Base-by-base conservation (phyloP, 345 rosid genomes). In the Raphanus raphanistrum region DNA sequence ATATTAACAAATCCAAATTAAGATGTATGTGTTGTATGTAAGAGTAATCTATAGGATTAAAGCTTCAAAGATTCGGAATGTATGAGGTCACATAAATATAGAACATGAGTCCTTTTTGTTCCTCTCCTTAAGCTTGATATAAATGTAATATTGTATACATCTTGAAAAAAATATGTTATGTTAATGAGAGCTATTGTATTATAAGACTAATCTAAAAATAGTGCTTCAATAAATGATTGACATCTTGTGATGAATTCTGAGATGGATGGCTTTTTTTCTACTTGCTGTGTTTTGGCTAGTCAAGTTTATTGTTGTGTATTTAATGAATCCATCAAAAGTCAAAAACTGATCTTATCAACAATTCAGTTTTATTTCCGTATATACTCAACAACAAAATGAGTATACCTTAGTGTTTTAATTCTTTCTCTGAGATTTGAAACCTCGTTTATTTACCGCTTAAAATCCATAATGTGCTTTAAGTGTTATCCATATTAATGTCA, bases 291-390 rank as follows among this genome's bases (percentile, higher is more conserved):
- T 48, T n/a, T 48, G 55, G 55, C 55, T 48, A 43, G 55, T 74
- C 71, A 5, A 65, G 4, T 58, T 57, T 55, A 15, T 52, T 52
- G 59, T 10, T 66, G 21, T 27, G 58, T 36, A 66, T 28, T 27
- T 57, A 38, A 74, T 74, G 68, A 35, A 45, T 68, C 73, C 50
- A 67, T 43, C 35, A 68, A 67, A 59, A 59, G 15, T 16, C 15
- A 58, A 57, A 36, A 7, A 4, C 7, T 16, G 72, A 58, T 43
- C 48, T 68, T 45, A 29, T 58, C 48, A 13, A 57, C 5, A 3
- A 11, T 43, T 43, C 50, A 43, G 50, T n/a, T 43, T 43, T 43
- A 43, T 43, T 3, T 43, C 50, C 50, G 1, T 43, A 11, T 43
- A 10, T 43, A 43, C 50, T 12, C 50, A 3, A n/a, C 4, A 21